Evolutionary conservation across 2,329 filamentous ascomycete genomes (phyloP).

Genomic region (Cladophialophora yegresii): DNA sequence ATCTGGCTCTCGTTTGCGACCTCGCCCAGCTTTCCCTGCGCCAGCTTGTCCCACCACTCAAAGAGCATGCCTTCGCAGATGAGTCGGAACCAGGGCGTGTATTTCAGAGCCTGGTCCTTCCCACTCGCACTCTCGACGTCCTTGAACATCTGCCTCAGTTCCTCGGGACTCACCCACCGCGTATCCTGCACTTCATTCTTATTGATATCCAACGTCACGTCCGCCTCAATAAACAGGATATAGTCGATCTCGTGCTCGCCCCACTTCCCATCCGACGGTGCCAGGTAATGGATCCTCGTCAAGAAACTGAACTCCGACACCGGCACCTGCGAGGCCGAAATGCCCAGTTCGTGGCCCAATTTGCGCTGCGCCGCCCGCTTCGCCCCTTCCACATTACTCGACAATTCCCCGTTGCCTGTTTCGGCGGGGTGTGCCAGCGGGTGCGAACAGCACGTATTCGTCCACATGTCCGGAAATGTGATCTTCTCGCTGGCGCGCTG

Average conservation of each 20-base stretch:
- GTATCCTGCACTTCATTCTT: slow-evolving; percentile 86
- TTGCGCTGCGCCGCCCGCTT: slow-evolving; percentile 92
- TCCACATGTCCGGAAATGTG: slow-evolving; percentile 99
- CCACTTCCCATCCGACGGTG: slow-evolving; percentile 95
- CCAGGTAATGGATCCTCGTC: slow-evolving; percentile 97
- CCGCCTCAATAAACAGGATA: slow-evolving; percentile 95
- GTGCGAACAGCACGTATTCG: slow-evolving; percentile 98
- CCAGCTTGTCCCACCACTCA: slow-evolving; percentile 91
- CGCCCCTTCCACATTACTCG: slow-evolving; percentile 78
- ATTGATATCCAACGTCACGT: slow-evolving; percentile 82
- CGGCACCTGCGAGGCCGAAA: slow-evolving; percentile 84
- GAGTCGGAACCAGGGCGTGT: slow-evolving; percentile 99
- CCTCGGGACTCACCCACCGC: slow-evolving; percentile 77
- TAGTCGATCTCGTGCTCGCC: slow-evolving; percentile 99
- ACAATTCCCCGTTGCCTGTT: slow-evolving; percentile 73
- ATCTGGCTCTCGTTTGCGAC: slow-evolving; percentile 86
- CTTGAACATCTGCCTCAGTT: slow-evolving; percentile 81
- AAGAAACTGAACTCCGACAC: slow-evolving; percentile 90
- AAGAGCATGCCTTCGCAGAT: slow-evolving; percentile 98
- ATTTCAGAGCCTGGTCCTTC: slow-evolving; percentile 79
- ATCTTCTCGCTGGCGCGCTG: slow-evolving; percentile 97
- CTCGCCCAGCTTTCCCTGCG: slow-evolving; percentile 71
- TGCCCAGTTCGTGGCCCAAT: slow-evolving; percentile 90
- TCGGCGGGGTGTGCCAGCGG: slow-evolving; percentile 88
- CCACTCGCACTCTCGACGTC: slow-evolving; percentile 67